phyloP scores from a whole-genome alignment of 2,329 filamentous ascomycete species.

The Talaromyces sp. region DNA sequence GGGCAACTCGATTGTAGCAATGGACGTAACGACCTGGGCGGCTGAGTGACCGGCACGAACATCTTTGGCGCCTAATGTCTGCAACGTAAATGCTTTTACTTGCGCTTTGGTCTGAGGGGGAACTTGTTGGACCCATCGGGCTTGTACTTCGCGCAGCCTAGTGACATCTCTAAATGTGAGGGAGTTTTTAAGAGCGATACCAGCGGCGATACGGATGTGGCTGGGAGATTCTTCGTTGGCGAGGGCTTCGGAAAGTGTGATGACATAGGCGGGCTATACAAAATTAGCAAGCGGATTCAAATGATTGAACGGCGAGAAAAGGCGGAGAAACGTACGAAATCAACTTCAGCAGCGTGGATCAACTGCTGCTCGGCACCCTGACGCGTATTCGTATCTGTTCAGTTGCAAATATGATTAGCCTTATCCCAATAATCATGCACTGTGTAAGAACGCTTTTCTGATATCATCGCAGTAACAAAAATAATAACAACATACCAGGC shows the following conservation, averaged over 20 bases:
- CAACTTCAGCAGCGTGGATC: constrained; percentile 82
- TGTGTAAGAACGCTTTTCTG: background rate
- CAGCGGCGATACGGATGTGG: constrained; percentile 87
- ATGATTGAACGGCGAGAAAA: background rate
- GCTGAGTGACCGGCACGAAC: constrained; percentile 80
- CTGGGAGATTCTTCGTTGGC: constrained; percentile 82
- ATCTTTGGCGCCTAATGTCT: constrained; percentile 78
- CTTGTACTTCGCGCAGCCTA: constrained; percentile 84
- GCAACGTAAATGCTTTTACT: constrained; percentile 86
- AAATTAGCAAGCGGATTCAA: constrained; percentile 21
- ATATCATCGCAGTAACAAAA: background rate
- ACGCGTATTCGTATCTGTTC: constrained; percentile 79
- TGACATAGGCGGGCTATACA: constrained; percentile 79
- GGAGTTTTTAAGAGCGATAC: constrained; percentile 96
- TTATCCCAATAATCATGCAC: background rate
- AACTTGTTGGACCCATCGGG: constrained; percentile 85
- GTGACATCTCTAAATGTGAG: constrained; percentile 89
- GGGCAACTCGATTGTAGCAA: constrained; percentile 91
- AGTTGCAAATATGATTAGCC: constrained; percentile 11
- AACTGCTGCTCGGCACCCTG: constrained; percentile 93
- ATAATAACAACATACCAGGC: constrained; percentile 65
- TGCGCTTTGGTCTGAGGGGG: constrained; percentile 76
- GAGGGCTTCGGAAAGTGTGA: constrained; percentile 87
- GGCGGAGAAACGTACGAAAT: constrained; percentile 69
- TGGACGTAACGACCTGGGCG: constrained; percentile 91